phyloP scores from a whole-genome alignment of 805 yeast genomes.

The Suhomyces sp. region DNA sequence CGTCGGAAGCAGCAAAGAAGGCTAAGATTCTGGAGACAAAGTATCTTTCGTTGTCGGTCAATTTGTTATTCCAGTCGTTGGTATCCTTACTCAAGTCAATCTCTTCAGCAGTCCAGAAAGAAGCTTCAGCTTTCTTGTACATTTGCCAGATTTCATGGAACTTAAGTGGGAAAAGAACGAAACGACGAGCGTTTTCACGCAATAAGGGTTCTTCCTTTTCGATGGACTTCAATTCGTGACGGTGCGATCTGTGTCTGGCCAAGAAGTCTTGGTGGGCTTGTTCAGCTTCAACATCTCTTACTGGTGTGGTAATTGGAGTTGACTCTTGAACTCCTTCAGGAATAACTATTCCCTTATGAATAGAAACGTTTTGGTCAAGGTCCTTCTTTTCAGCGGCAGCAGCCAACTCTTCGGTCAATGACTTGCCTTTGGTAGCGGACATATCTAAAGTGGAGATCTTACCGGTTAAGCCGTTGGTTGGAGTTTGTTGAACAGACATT shows the following conservation, averaged over 20 bases:
- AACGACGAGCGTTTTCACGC: conserved; percentile 80
- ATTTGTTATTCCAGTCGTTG: conserved; percentile 86
- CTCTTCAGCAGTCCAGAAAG: conserved; percentile 99
- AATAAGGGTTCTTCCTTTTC: conserved; percentile 91
- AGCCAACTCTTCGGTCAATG: conserved; percentile 44
- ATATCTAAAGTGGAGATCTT: conserved; percentile 42
- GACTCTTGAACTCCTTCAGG: conserved; percentile 17
- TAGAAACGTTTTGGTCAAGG: conserved; percentile 20
- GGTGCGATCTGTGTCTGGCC: conserved; percentile 62
- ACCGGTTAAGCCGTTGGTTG: conserved; percentile 48
- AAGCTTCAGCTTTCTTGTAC: conserved; percentile 98
- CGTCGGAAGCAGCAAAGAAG: conserved; percentile 98
- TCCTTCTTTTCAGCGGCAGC: conserved; percentile 40
- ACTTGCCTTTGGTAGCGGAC: conserved; percentile 29
- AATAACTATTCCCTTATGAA: conserved; percentile 18
- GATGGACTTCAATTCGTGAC: conserved; percentile 67
- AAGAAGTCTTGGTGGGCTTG: conserved; percentile 57
- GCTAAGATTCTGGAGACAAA: conserved; percentile 93
- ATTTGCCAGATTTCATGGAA: conserved; percentile 99
- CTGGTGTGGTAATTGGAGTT: conserved; percentile 20
- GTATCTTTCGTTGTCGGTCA: conserved; percentile 89
- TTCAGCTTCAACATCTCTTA: conserved; percentile 26
- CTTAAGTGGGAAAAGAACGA: conserved; percentile 92
- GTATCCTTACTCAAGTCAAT: conserved; percentile 91
- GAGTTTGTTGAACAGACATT: conserved; percentile 64